phyloP scores from a whole-genome alignment of 352 stramenopile genomes.

The Globisporangium emineosum region DNA sequence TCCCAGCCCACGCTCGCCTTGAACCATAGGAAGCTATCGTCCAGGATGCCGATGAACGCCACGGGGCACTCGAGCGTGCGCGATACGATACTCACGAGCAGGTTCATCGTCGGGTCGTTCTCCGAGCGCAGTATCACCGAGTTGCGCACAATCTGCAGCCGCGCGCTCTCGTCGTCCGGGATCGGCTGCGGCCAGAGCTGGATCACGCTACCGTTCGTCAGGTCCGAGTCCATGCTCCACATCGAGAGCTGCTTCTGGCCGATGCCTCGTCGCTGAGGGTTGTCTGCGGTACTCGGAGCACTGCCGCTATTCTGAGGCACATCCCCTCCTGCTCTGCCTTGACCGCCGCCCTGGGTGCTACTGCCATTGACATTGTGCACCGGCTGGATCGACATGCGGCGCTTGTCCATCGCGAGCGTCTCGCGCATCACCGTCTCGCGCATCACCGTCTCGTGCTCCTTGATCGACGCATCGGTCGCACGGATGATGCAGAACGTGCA shows the following conservation, averaged over 20 bases:
- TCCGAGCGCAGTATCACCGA: conserved; percentile 46
- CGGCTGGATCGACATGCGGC: conserved; percentile 24
- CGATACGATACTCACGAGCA: conserved; percentile 67
- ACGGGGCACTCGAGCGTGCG: conserved; percentile 63
- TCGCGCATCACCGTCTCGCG: conserved; percentile 39
- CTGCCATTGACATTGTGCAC: not conserved
- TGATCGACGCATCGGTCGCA: conserved; percentile 67
- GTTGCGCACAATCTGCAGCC: conserved; percentile 48
- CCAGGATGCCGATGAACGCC: conserved; percentile 66
- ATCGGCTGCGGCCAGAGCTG: conserved; percentile 59
- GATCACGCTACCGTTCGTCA: conserved; percentile 58
- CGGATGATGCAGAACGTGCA: conserved; percentile 83
- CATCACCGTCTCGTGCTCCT: conserved; percentile 40
- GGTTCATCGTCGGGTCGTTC: conserved; percentile 68
- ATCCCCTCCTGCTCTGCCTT: not conserved
- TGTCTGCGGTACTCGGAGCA: not conserved
- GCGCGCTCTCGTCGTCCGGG: conserved; percentile 41
- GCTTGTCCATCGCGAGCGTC: conserved; percentile 25
- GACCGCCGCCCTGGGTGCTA: not conserved
- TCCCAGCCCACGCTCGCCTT: conserved; percentile 70
- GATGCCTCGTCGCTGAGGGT: not conserved
- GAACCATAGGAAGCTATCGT: conserved; percentile 53
- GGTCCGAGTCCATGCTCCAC: conserved; percentile 56
- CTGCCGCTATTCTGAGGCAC: not conserved
- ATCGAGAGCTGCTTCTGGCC: conserved; percentile 46